Conservation (phyloP, 129 eudicot species). For the Chrysanthemum seticuspe region DNA sequence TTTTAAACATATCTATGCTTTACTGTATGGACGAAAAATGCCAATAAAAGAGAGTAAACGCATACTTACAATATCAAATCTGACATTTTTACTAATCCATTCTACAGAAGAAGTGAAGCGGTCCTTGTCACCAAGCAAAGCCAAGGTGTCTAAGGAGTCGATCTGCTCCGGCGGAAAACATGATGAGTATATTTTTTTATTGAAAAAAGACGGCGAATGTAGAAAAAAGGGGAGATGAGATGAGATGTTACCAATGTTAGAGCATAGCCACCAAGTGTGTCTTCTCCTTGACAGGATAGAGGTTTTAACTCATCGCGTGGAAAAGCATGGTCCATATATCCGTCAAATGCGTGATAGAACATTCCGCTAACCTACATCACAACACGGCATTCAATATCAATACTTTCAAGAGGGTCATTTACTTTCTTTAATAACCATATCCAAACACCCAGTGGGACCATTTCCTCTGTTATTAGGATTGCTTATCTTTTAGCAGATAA, state of each 20-base stretch:
- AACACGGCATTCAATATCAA: background rate
- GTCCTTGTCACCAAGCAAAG: conserved; percentile 84
- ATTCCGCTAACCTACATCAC: conserved; percentile 69
- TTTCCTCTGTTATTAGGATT: too few relatives aligned
- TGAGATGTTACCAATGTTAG: conserved; percentile 73
- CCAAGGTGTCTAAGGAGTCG: conserved; percentile 90
- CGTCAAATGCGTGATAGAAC: conserved; percentile 98
- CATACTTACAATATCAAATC: conserved; percentile 94
- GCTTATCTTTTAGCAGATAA: too few relatives aligned
- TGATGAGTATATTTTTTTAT: conserved; percentile 12
- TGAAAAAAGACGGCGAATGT: background rate
- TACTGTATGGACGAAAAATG: background rate
- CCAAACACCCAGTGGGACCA: too few relatives aligned
- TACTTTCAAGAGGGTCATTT: background rate
- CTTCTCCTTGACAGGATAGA: conserved; percentile 88
- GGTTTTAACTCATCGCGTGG: conserved; percentile 95
- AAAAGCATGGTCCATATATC: conserved; percentile 96
- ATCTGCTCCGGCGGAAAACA: conserved; percentile 54
- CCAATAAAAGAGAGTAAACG: background rate
- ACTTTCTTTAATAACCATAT: background rate
- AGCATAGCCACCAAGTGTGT: conserved; percentile 97
- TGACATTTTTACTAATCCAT: conserved; percentile 97
- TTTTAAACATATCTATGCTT: background rate
- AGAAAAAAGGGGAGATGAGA: conserved; percentile 2
- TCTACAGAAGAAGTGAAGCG: conserved; percentile 82